Evolutionary conservation across 2,329 filamentous ascomycete genomes (phyloP).

Genomic region (Ceratocystis colombiana): DNA sequence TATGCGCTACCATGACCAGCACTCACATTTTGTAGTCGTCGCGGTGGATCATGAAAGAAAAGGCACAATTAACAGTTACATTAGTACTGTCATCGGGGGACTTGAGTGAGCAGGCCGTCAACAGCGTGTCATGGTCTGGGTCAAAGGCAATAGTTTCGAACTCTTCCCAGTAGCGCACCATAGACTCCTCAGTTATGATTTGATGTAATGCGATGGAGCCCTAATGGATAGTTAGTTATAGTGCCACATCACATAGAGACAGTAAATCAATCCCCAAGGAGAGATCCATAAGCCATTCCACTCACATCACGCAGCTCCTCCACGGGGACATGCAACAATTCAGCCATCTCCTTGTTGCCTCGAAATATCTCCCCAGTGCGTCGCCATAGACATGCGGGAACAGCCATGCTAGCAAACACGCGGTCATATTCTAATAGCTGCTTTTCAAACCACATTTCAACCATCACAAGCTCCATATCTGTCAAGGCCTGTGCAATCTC

Average conservation of each 20-base stretch:
- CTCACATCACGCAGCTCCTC: conserved; percentile 82
- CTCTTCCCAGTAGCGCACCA: conserved; percentile 98
- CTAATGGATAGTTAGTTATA: conserved; percentile 38
- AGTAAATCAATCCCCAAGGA: neutral
- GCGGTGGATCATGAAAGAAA: conserved; percentile 91
- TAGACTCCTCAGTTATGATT: conserved; percentile 86
- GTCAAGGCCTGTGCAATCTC: conserved; percentile 88
- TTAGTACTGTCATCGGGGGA: conserved; percentile 61
- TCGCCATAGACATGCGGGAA: conserved; percentile 94
- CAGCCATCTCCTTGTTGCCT: conserved; percentile 97
- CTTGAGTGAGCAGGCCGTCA: conserved; percentile 87
- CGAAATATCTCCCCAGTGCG: conserved; percentile 94
- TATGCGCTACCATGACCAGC: conserved; percentile 10
- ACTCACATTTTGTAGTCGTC: conserved; percentile 94
- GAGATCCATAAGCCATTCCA: conserved; percentile 28
- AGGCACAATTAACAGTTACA: conserved; percentile 80
- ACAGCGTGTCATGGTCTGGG: conserved; percentile 79
- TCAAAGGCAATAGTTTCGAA: conserved; percentile 98
- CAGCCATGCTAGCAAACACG: conserved; percentile 97
- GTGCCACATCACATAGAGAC: neutral
- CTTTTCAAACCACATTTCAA: conserved; percentile 99
- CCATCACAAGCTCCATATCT: conserved; percentile 85
- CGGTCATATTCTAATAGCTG: conserved; percentile 96
- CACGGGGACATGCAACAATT: conserved; percentile 85
- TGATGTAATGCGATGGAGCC: conserved; percentile 92